These are phyloP conservation scores for Pythium pyrilobum DNA, from an alignment of 352 stramenopile species.

Conservation along the genomic window DNA sequence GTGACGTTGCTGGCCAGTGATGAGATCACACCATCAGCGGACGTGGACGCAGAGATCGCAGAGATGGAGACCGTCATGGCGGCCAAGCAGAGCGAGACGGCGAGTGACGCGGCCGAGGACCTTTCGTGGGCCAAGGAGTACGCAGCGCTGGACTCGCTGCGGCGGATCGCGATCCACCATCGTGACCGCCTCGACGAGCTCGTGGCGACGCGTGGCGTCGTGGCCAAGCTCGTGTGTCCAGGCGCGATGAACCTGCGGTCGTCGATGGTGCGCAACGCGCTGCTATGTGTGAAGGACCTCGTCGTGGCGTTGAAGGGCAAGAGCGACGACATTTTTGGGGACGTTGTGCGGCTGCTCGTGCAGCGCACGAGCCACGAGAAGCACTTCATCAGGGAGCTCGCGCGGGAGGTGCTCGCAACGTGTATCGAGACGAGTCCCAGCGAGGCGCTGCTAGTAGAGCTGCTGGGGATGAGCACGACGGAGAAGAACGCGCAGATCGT, in stretches of 20 bases:
- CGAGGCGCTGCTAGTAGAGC: constrained; percentile 8
- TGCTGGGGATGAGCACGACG: constrained; percentile 10
- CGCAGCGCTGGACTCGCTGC: constrained; percentile 18
- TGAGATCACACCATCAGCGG: constrained; percentile 34
- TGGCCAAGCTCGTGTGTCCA: constrained; percentile 44
- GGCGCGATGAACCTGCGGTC: constrained; percentile 54
- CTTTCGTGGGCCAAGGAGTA: constrained; percentile 25
- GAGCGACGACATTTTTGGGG: constrained; percentile 3
- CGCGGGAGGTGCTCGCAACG: constrained; percentile 12
- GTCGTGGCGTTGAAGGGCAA: constrained; percentile 22
- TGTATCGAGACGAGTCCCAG: constrained; percentile 8
- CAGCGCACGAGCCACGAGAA: constrained; percentile 59
- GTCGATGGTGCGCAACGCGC: constrained; percentile 54
- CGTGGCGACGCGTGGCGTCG: background rate
- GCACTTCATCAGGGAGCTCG: constrained; percentile 67
- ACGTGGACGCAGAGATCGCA: constrained; percentile 25
- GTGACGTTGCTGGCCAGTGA: constrained; percentile 42
- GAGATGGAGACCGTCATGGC: constrained; percentile 28
- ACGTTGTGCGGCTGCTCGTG: constrained; percentile 46
- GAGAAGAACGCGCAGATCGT: constrained; percentile 23
- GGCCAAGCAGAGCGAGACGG: background rate
- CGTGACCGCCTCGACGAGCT: constrained; percentile 6
- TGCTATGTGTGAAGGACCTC: constrained; percentile 64
- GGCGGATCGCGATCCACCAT: constrained; percentile 22
- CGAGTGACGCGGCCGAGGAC: background rate